phyloP scores from a whole-genome alignment of 495 filamentous ascomycete genomes.

The Annulohypoxylon stygium region DNA sequence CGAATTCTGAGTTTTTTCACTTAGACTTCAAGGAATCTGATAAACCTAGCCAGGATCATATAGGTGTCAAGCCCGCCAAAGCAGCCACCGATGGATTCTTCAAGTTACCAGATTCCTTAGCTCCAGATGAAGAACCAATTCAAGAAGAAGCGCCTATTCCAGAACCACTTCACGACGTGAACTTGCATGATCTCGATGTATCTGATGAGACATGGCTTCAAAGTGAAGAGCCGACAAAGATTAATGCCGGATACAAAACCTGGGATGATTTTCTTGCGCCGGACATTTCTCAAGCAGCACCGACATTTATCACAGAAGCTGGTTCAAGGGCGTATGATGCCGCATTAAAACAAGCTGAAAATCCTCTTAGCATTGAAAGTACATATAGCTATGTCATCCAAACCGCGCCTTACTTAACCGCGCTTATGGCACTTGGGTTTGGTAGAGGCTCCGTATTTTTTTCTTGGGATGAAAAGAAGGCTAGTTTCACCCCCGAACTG shows the following conservation, averaged over 20 bases:
- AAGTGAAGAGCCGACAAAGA: constrained; percentile 47
- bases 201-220: constrained; percentile 70
- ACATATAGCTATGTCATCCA: constrained; percentile 53
- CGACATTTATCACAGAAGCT: constrained; percentile 82
- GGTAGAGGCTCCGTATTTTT: constrained; percentile 88
- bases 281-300: constrained; percentile 56
- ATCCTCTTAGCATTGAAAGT: constrained; percentile 48
- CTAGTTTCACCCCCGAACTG: constrained; percentile 69
- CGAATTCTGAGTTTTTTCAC: constrained; percentile 43
- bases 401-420: constrained; percentile 67
- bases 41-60: constrained; percentile 12
- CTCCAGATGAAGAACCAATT: constrained; percentile 45
- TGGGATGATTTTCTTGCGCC: constrained; percentile 78
- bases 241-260: constrained; percentile 65
- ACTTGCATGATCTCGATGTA: constrained; percentile 45
- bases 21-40: constrained; percentile 9
- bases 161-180: constrained; percentile 47
- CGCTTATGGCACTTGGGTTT: constrained; percentile 78
- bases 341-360: constrained; percentile 59
- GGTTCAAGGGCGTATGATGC: constrained; percentile 81
- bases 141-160: constrained; percentile 29
- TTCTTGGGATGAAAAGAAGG: constrained; percentile 69
- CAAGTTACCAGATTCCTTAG: constrained; percentile 54
- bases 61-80: constrained; percentile 30
- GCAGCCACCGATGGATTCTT: constrained; percentile 56